Percentiles rank a stretch among this genome's conserved stretches.
phyloP scores from a whole-genome alignment of 2,329 filamentous ascomycete species.

The Penicillium sp. region DNA sequence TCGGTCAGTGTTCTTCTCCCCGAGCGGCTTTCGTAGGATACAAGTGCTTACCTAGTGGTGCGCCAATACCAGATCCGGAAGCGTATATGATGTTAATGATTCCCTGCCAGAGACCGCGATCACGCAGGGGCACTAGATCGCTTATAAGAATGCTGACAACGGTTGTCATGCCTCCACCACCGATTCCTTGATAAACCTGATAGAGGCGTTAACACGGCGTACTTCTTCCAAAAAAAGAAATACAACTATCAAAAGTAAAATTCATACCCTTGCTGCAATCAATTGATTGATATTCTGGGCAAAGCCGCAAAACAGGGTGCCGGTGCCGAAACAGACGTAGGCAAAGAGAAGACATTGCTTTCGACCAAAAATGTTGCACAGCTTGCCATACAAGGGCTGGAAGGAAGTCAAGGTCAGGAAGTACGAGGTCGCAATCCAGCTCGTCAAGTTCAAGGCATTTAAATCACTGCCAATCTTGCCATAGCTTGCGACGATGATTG shows the following conservation, averaged over 20 bases:
- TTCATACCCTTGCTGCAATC: constrained; percentile 55
- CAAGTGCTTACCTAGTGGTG: constrained; percentile 53
- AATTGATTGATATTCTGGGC: constrained; percentile 62
- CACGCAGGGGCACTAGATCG: constrained; percentile 65
- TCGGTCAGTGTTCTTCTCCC: constrained; percentile 16
- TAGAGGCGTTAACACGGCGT: background rate
- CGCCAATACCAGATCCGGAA: constrained; percentile 63
- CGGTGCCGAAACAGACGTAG: constrained; percentile 62
- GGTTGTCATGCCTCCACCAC: constrained; percentile 68
- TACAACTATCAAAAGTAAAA: constrained; percentile 4
- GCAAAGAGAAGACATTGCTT: constrained; percentile 63
- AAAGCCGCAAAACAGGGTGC: constrained; percentile 60
- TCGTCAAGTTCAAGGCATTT: constrained; percentile 72
- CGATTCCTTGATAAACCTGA: constrained; percentile 57
- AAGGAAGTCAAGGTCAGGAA: constrained; percentile 71
- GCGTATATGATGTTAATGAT: constrained; percentile 70
- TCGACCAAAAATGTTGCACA: constrained; percentile 43
- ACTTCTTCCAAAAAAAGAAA: background rate
- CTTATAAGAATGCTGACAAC: constrained; percentile 66
- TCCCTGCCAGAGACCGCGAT: constrained; percentile 71
- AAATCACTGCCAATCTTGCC: constrained; percentile 81
- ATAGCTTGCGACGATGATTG: constrained; percentile 73
- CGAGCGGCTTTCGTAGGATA: background rate
- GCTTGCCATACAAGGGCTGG: constrained; percentile 66
- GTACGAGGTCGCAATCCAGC: constrained; percentile 72